Conservation (phyloP, 2,329 filamentous ascomycete genomes). For the Fusarium temperatum region DNA sequence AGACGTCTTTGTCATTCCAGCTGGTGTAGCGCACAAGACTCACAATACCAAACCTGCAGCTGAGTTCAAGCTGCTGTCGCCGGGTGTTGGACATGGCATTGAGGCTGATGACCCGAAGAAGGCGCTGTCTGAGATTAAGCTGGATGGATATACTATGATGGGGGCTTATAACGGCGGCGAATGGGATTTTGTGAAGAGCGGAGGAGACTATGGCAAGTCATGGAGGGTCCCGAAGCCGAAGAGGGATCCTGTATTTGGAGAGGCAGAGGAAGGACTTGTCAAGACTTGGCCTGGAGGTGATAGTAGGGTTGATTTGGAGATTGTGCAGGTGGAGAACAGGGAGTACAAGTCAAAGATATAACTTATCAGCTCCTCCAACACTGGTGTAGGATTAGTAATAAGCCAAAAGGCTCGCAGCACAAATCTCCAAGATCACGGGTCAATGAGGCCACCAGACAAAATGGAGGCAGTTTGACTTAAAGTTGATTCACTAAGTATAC, state of each 20-base stretch:
- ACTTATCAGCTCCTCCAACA: rapidly evolving
- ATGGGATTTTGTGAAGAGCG: conserved; percentile 34
- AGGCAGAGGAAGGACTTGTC: background rate
- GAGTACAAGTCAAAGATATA: background rate
- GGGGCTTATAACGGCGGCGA: conserved; percentile 56
- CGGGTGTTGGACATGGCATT: conserved; percentile 52
- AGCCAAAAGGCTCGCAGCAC: background rate
- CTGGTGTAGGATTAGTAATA: rapidly evolving
- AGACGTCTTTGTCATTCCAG: conserved; percentile 68
- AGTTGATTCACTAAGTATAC: background rate
- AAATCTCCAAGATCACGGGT: no score
- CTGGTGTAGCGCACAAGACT: conserved; percentile 65
- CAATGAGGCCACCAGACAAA: no score
- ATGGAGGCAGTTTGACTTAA: rapidly evolving
- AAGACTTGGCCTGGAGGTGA: conserved; percentile 27
- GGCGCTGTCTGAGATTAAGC: conserved; percentile 48
- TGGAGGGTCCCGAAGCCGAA: conserved; percentile 35
- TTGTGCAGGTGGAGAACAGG: conserved; percentile 7
- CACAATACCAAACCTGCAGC: conserved; percentile 52
- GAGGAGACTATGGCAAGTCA: conserved; percentile 30
- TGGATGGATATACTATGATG: conserved; percentile 50
- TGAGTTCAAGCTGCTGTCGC: conserved; percentile 50
- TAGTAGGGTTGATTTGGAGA: background rate
- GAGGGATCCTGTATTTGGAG: conserved; percentile 31
- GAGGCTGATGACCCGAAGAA: conserved; percentile 47